Conservation (phyloP, 176 grass and related monocot genomes). For the Rhynchospora tenuis region DNA sequence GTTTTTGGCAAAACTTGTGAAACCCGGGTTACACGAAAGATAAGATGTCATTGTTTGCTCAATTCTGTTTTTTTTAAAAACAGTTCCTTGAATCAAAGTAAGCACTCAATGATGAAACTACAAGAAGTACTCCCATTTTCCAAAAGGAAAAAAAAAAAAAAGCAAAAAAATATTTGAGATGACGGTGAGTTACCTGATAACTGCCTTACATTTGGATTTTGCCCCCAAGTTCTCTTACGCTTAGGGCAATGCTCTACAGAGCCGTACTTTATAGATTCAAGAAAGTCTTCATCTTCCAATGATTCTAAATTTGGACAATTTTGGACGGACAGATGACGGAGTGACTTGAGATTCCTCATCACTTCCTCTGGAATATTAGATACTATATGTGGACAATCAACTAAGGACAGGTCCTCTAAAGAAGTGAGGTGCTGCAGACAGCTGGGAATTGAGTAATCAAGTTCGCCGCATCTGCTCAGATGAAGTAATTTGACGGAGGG, state of each 20-base stretch:
- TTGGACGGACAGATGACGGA: background rate
- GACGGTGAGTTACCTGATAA: no score
- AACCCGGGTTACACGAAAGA: no score
- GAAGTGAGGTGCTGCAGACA: background rate
- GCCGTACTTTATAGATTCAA: background rate
- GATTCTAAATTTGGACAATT: background rate
- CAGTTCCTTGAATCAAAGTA: no score
- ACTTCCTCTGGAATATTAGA: background rate
- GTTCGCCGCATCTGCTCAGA: background rate
- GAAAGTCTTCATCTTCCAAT: background rate
- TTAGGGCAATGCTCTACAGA: background rate
- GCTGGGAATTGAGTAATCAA: background rate
- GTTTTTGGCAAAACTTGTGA: no score
- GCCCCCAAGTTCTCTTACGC: background rate
- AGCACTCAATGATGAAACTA: no score
- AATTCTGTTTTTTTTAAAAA: no score
- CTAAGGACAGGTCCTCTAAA: background rate
- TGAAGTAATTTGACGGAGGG: conserved; percentile 3
- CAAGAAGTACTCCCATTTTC: no score
- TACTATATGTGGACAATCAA: conserved; percentile 1
- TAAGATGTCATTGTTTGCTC: no score
- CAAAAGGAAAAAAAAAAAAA: no score
- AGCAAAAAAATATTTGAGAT: no score
- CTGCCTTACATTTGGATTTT: no score
- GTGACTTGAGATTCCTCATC: background rate